Conservation (phyloP, 208 protist species). For the Wallacemonas sp. region DNA sequence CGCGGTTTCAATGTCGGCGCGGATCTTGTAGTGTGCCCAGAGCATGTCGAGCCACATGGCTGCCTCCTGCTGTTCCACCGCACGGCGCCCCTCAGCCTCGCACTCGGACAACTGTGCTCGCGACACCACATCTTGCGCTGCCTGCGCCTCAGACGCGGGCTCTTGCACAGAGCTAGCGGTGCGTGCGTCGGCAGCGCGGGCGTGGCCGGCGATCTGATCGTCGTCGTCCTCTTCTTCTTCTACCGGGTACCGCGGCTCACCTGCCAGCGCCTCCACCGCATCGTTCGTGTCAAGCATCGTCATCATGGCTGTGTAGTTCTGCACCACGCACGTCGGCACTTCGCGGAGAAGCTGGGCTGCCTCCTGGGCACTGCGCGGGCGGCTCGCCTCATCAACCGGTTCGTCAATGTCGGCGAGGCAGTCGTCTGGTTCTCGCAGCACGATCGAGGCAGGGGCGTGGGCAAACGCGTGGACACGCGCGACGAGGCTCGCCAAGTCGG, state of each 20-base stretch:
- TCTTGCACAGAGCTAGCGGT: too few species aligned
- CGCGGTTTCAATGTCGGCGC: not conserved
- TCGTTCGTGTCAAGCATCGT: not conserved
- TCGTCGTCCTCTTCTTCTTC: not conserved
- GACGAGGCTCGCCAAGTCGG: not conserved
- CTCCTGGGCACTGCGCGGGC: not conserved
- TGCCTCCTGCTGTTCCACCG: not conserved
- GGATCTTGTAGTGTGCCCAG: constrained; percentile 2
- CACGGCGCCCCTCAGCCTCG: not conserved
- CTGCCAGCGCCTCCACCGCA: not conserved
- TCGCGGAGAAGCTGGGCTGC: constrained; percentile 2
- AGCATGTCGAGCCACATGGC: not conserved
- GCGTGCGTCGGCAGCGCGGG: too few species aligned
- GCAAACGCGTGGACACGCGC: constrained; percentile 7
- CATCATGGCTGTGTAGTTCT: constrained; percentile 2
- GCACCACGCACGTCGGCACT: not conserved
- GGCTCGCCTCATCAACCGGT: not conserved
- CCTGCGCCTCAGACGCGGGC: too few species aligned
- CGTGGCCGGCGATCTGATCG: too few species aligned
- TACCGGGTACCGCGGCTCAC: not conserved
- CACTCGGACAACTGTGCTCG: too few species aligned
- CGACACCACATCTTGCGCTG: too few species aligned
- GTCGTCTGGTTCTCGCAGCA: not conserved
- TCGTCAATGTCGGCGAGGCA: not conserved
- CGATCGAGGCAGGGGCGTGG: not conserved